Evolutionary conservation across 805 yeast species (phyloP).

Genomic region (Millerozyma acaciae): DNA sequence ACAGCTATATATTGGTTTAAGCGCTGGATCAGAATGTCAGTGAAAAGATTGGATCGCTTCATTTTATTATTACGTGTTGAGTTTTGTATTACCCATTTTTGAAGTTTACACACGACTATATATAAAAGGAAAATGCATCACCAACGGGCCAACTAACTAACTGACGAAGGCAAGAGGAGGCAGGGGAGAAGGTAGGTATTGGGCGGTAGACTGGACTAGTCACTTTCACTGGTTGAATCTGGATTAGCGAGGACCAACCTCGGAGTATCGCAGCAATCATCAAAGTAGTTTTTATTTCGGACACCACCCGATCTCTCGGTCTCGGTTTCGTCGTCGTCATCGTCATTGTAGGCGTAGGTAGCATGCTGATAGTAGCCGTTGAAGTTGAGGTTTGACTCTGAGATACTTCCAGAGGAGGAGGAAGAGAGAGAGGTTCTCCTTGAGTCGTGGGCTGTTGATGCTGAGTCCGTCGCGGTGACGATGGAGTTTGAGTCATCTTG

Average conservation of each 20-base stretch:
- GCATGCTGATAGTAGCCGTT: slow-evolving; percentile 41
- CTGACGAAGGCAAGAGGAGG: too few species aligned
- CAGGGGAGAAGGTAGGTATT: too few species aligned
- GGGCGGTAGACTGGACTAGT: too few species aligned
- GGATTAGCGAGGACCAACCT: slow-evolving; percentile 58
- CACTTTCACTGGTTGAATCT: too few species aligned
- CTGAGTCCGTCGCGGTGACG: slow-evolving; percentile 13
- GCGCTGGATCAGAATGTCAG: too few species aligned
- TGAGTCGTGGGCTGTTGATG: slow-evolving; percentile 11
- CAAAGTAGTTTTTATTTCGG: slow-evolving; percentile 10
- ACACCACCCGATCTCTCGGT: slow-evolving; percentile 5
- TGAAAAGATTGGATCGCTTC: too few species aligned
- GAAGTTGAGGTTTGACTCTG: slow-evolving; percentile 19
- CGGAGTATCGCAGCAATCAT: slow-evolving; percentile 35
- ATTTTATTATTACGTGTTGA: slow-evolving; percentile 20
- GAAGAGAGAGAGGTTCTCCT: slow-evolving; percentile 21
- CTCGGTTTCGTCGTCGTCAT: slow-evolving; percentile 17
- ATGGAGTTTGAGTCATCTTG: slow-evolving; percentile 26
- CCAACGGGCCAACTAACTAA: too few species aligned
- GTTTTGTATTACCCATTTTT: slow-evolving; percentile 3
- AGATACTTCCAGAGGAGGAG: slow-evolving; percentile 26
- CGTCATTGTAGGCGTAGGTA: slow-evolving; percentile 28
- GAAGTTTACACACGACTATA: not conserved
- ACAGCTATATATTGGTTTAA: too few species aligned
- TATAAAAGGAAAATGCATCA: too few species aligned